Evolutionary conservation across 768 basidiomycete genomes (phyloP).

Genomic region (Psilocybe cyanescens): DNA sequence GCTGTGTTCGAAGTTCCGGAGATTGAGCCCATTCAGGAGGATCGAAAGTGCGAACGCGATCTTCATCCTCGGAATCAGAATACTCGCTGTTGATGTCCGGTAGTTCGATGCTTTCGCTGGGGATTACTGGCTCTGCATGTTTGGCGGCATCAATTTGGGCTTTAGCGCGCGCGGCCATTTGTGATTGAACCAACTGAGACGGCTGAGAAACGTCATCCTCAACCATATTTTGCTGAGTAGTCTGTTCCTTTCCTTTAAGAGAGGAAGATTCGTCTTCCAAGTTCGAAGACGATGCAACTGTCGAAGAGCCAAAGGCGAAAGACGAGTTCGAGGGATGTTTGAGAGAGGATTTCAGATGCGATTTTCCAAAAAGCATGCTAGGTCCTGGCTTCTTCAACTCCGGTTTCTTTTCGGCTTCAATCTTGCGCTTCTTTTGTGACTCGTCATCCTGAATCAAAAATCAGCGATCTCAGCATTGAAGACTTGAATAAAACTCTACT

Average conservation of each 20-base stretch:
- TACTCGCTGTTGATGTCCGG: constrained; percentile 98
- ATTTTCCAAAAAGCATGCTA: constrained; percentile 47
- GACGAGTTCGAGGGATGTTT: constrained; percentile 43
- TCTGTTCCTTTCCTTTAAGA: constrained; percentile 32
- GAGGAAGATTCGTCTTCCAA: constrained; percentile 37
- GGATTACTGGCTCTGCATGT: constrained; percentile 46
- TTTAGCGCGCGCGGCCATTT: constrained; percentile 74
- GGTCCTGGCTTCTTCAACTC: constrained; percentile 59
- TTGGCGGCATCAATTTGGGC: constrained; percentile 68
- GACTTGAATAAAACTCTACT: constrained; percentile 4
- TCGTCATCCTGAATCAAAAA: constrained; percentile 62
- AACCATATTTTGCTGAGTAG: constrained; percentile 24
- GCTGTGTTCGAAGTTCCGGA: constrained; percentile 78
- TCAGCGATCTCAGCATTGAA: constrained; percentile 7
- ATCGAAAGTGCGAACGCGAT: constrained; percentile 70
- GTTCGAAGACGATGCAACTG: constrained; percentile 33
- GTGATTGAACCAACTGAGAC: constrained; percentile 62
- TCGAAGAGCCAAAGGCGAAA: constrained; percentile 27
- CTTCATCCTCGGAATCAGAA: constrained; percentile 94
- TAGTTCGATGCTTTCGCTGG: constrained; percentile 85
- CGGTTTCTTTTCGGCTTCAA: constrained; percentile 60
- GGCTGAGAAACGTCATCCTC: constrained; percentile 64
- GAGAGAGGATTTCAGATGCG: constrained; percentile 48
- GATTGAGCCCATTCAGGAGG: constrained; percentile 92
- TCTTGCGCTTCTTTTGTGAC: constrained; percentile 70